These are phyloP conservation scores for Kodamaea laetipori DNA, from an alignment of 805 yeast species.

Conservation along the genomic window DNA sequence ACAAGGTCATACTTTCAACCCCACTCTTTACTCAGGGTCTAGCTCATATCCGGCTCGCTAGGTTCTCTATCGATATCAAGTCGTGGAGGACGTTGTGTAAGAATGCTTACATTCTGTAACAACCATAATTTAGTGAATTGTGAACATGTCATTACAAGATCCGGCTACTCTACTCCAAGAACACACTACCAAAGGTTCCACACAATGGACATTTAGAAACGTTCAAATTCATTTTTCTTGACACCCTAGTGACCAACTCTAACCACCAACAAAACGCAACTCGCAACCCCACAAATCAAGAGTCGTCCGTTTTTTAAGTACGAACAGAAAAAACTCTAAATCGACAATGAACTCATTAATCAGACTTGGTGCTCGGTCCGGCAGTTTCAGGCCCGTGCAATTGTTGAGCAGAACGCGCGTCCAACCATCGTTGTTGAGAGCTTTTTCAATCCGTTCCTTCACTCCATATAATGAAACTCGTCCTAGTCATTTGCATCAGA, in stretches of 20 bases:
- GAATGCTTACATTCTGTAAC: no score
- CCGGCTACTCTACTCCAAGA: no score
- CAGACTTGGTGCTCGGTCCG: conserved; percentile 8
- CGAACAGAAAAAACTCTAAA: neutral
- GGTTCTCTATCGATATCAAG: no score
- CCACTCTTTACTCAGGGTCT: no score
- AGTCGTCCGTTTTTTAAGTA: conserved; percentile 1
- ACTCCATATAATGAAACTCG: neutral
- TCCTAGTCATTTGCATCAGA: conserved; percentile 5
- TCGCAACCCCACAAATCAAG: conserved; percentile 1
- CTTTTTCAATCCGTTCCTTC: neutral
- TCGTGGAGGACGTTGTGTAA: no score
- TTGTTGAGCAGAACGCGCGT: neutral
- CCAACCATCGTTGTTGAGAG: neutral
- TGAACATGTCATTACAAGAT: neutral
- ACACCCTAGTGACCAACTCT: no score
- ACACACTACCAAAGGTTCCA: no score
- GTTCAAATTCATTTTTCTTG: no score
- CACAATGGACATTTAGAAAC: no score
- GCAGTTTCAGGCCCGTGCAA: conserved; percentile 6
- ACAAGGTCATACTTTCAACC: no score
- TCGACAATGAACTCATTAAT: conserved; percentile 7
- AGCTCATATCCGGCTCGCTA: no score
- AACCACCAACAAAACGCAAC: no score
- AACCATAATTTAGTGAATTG: neutral